Evolutionary conservation across 1,284 basidiomycete species (phyloP), one percentile per base, ranked within the genome.

Genomic region (Ceratobasidium sp.): DNA sequence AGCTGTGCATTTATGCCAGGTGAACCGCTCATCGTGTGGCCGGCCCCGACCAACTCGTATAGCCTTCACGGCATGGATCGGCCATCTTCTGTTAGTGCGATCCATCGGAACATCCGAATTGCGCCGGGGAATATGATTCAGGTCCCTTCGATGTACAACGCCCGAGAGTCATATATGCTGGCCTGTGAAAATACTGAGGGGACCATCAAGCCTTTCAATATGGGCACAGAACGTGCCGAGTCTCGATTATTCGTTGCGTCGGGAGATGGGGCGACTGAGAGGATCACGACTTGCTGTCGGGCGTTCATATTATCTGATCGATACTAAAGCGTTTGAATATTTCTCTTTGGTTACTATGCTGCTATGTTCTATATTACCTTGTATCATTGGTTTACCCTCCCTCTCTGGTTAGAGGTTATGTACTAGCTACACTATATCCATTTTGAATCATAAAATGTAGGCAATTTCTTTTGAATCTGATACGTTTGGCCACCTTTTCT

Each of bases 51-150:
- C 17, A 53, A 33, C 33, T 10, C 15, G 17, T 37, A 20, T 13
- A 53, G 47, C 45, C 11, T 23, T 13, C 17, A 17, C 8, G 31
- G n/a, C n/a, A 17, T 7, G 15, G 45, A 6, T 0, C 45, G 47
- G 4, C 35, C 35, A 23, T 17, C 65, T 31, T 67, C 65, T 23
- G 28, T 35, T 37, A 33, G n/a, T 11, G 31, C 45, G 3, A 67
- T 67, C 8, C 45, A 53, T 17, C 28, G 65, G 8, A 67, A 67
- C 17, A 47, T 53, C 17, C 65, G 65, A 20, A 51, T 67, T 5
- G 65, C 65, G 28, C 65, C 65, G 2, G 65, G 65, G 6, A 53
- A 37, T 7, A 67, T 67, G 33, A 49, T 67, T 23, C 65, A 67
- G 31, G 11, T 67, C n/a, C 65, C 65, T 4, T 51, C 65, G 3